Base-by-base conservation (phyloP, 2,329 filamentous ascomycete genomes). In the Pseudogymnoascus sp. region DNA sequence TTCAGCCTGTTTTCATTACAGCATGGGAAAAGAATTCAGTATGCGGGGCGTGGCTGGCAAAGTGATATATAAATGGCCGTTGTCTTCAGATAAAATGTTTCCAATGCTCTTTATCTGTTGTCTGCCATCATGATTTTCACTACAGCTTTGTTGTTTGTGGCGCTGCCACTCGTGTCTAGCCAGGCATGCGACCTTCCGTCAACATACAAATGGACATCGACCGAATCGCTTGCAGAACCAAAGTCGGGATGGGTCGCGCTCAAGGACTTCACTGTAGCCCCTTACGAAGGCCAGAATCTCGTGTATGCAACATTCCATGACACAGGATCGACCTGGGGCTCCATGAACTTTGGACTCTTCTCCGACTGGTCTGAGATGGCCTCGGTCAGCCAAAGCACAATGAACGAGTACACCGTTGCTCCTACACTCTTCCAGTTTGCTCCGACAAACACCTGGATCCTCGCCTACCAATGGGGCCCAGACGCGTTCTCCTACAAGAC, bases 401-500 rank as follows among this genome's bases (percentile, higher is more conserved):
- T 83, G 80, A 74, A 31, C 55, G 52, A 63, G 2, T 67, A 64
- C 6, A 72, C 81, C 8, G 83, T 86, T 16, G 85, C 85, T 0
- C 85, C 85, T 0, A 84, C 83, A 0, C 74, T 88, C 58, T 86
- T 88, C 75, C 83, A 80, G 76, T 88, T 87, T 67, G 67, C 70
- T 3, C 85, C 85, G 0, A 87, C 86, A 74, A 77, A 74, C 66
- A 72, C 81, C 66, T 88, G 85, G 85, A 74, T 87, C 16, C 77
- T 88, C 0, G 81, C 83, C 14, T 81, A 86, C 69, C 84, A 88
- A 71, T 87, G 84, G 83, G 84, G 84, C 0, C 69, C 81, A 0
- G 81, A 78, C 0, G 68, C 83, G 0, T 88, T 88, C 75, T 79
- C 79, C 1, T 88, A 87, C 77, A 73, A 73, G 59, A 88, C 85